Evolutionary conservation across 2,329 filamentous ascomycete genomes (phyloP), one percentile per base, ranked within the genome.

Genomic region (Dactylella cylindrospora): DNA sequence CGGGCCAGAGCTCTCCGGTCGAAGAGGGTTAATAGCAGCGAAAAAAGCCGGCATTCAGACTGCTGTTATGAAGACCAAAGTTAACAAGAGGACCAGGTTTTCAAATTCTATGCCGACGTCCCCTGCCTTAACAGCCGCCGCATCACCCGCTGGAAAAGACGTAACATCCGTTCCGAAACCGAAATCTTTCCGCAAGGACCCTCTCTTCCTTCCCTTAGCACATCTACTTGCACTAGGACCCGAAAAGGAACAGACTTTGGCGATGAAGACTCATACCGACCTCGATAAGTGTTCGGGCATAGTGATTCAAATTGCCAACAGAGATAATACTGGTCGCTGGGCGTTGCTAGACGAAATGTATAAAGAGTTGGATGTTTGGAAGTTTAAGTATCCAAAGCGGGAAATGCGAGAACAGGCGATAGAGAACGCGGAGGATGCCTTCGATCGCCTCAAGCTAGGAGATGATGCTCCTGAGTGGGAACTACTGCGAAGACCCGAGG

Each of bases 291-390:
- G 67, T 50, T 64, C 66, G 23, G 45, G 64, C 4, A 60, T 69
- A 32, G 45, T 69, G 15, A 65, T 66, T 20, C 64, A 65, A 22
- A 51, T 69, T 31, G 68, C 53, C n/a, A 66, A 65, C 13, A 66
- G 62, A 25, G 59, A 44, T 25, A 44, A 41, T 26, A 62, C 43
- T 20, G 66, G 66, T 15, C 59, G 67, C 39, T 69, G 68, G 68
- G 49, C 64, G 32, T 47, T 69, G 12, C 60, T 67, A 13, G 68
- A 69, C 36, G 53, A 66, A 12, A 59, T 68, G 40, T 68, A 68
- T 38, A 68, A 66, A 40, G 66, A 69, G n/a, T 54, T 69, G 43
- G 68, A 69, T 35, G 25, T 69, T 13, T 69, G 67, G 66, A 67
- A 66, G 33, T 69, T 69, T 38, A 66, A 65, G 12, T 69, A 69